These are phyloP conservation scores for Xylaria acuta DNA, from an alignment of 495 filamentous ascomycete species.

Conservation along the genomic window DNA sequence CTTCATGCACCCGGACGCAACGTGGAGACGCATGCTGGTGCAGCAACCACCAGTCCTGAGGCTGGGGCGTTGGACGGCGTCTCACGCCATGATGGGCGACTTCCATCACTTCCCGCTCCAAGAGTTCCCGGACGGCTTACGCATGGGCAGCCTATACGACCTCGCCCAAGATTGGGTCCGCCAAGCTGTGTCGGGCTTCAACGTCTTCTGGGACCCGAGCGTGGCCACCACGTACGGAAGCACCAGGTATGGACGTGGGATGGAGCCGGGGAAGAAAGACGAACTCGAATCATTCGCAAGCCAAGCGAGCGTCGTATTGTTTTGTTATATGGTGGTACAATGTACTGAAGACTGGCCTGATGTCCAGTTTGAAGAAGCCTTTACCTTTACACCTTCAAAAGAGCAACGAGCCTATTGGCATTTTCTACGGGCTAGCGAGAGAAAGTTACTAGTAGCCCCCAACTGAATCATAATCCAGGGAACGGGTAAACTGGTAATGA, in stretches of 20 bases:
- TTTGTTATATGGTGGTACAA: neutral
- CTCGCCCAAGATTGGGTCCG: neutral
- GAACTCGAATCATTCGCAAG: neutral
- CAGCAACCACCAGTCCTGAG: slow-evolving; percentile 18
- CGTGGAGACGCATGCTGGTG: slow-evolving; percentile 33
- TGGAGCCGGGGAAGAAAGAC: neutral
- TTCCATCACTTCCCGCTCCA: neutral
- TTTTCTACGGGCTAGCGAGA: neutral
- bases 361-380: neutral
- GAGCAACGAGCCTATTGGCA: neutral
- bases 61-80: neutral
- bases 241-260: neutral
- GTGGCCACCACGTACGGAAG: neutral
- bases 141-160: neutral
- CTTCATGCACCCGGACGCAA: slow-evolving; percentile 25
- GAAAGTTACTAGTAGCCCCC: neutral
- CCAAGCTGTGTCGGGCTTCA: neutral
- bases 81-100: neutral
- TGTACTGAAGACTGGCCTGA: neutral
- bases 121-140: neutral
- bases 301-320: neutral
- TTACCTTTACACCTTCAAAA: neutral
- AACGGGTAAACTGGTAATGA: neutral
- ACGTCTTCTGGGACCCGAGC: neutral
- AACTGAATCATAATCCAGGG: neutral